Base-by-base conservation (phyloP, 2,329 filamentous ascomycete species). In the Verticillium albo-atrum region DNA sequence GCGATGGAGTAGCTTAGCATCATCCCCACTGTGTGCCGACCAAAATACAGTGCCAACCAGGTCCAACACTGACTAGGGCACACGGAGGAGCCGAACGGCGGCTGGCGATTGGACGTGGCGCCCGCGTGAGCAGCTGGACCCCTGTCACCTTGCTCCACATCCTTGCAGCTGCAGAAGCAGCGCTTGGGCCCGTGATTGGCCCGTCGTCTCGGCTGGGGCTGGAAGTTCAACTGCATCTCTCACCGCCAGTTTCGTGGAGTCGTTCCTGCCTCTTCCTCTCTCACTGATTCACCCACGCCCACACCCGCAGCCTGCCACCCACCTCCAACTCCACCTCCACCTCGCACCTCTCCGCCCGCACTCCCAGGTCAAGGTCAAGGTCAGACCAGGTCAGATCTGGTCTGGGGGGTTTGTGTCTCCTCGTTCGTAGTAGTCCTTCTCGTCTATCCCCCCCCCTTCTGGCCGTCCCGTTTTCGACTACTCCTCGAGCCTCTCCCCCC, bases 171-270 rank as follows among this genome's bases (percentile, higher is more conserved):
- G 62, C 60, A 64, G 56, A 47, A 57, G 60, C 57, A 54, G 54
- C 53, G 60, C 42, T 59, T 53, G 57, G 54, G 34, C 55, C 58
- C 35, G 58, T 68, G 61, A 69, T 69, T 69, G 68, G 68, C 59
- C 65, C 63, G 58, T 61, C 17, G 37, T 59, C 55, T 61, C 56
- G 62, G 62, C 64, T 60, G 63, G 65, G 68, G 66, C 68, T 68
- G 68, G 67, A 67, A 62, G 61, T 60, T 62, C 60, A 63, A 64
- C 67, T 63, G 60, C 64, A 62, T 60, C 63, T 59, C 68, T 70
- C 68, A 70, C 68, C 68, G 68, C 68, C 65, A 69, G 67, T 70
- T 70, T 64, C 61, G 61, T 50, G 59, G 62, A 58, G 61, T 63
- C 59, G 59, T 62, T 58, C 58, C 47, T 58, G 61, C 61, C 61